Evolutionary conservation across 305 asterid genomes (phyloP), one percentile per base, ranked within the genome.

Genomic region (Solanum hybrid): DNA sequence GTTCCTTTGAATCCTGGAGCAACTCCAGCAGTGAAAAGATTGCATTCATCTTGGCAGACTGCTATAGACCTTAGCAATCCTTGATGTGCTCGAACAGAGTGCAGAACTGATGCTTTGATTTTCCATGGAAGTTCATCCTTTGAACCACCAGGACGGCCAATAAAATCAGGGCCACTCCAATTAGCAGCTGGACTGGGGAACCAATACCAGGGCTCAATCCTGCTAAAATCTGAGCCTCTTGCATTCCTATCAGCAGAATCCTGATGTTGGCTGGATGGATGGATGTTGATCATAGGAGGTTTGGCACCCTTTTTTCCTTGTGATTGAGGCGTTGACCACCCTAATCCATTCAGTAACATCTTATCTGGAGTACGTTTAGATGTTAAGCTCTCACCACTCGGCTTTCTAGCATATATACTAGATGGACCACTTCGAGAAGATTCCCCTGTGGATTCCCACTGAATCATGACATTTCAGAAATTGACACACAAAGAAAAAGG

Each of bases 81-180:
- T 89, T 96, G 98, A 93, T 98, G 99, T 72, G 98, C 97, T 88
- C 99, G 98, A 26, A 93, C 92, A 89, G 99, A 98, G 85, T 96
- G 98, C 84, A 96, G 73, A 73, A 96, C 90, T 37, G 98, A 96
- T 91, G 98, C 97, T 92, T 96, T 95, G 90, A 98, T 96, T 94
- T 98, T 96, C 99, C 99, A 98, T 64, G 96, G 99, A 91, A 95
- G 92, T 91, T 98, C 99, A 89, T 96, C 98, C 92, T 95, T 96
- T 66, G 95, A 92, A 91, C 95, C 94, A 90, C 98, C 94, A 86
- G 94, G 92, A 90, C 98, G 99, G 87, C 95, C 93, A 89, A 95
- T 89, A 87, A 94, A 93, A 90, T 98, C 99, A 71, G 94, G 94
- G 79, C 95, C 96, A 90, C 92, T 94, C 98, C 94, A 95, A 91